phyloP scores from a whole-genome alignment of 176 grass and related monocot genomes.

The Eragrostis curvula region DNA sequence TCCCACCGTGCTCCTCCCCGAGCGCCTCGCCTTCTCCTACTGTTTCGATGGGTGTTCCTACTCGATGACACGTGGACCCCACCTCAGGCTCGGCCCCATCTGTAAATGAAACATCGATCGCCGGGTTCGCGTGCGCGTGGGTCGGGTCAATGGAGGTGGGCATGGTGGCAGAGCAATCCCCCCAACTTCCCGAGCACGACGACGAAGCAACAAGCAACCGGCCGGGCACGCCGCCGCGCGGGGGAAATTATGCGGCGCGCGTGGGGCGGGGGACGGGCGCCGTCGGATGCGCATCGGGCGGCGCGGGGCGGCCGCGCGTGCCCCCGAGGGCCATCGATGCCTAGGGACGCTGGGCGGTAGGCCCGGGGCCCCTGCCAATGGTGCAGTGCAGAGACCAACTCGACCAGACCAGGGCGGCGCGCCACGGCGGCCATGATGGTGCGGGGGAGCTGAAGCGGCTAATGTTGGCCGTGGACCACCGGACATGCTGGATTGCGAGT shows the following conservation, averaged over 20 bases:
- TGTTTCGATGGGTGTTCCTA: accelerated
- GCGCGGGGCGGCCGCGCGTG: not conserved
- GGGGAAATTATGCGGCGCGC: not conserved
- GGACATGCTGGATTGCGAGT: slow-evolving; percentile 35
- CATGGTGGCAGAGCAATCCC: slow-evolving; percentile 50
- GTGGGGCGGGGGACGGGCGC: not conserved
- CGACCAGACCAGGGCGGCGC: not conserved
- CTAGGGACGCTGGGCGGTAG: slow-evolving; percentile 21
- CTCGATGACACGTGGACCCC: not conserved
- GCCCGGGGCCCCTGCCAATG: not conserved
- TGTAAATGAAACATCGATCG: accelerated
- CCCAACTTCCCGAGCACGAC: slow-evolving; percentile 32
- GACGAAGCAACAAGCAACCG: slow-evolving; percentile 11
- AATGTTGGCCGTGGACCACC: slow-evolving; percentile 40
- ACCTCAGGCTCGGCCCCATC: not conserved
- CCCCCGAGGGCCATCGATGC: slow-evolving; percentile 37
- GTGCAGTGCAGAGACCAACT: too few relatives aligned
- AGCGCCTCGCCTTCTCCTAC: not conserved
- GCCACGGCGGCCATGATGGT: slow-evolving; percentile 34
- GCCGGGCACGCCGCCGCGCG: not conserved
- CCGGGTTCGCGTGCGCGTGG: not conserved
- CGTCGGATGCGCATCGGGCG: slow-evolving; percentile 7
- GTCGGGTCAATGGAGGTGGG: slow-evolving; percentile 41
- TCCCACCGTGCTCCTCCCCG: slow-evolving; percentile 13
- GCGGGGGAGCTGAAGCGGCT: not conserved